Conservation (phyloP, 2,329 filamentous ascomycete species). For the Talaromyces verruculosus region DNA sequence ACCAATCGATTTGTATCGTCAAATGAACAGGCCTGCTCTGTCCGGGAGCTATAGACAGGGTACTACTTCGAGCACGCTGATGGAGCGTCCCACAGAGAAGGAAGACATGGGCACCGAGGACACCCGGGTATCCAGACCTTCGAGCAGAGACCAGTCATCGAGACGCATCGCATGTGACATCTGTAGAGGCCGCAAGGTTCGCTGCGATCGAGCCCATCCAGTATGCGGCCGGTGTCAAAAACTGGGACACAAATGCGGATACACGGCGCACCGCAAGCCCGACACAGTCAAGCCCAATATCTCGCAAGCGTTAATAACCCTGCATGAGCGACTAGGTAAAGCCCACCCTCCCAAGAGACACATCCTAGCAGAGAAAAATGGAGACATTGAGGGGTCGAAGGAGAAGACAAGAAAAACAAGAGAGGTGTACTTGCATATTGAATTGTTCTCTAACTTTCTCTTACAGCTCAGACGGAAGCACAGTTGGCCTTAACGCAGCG, state of each 20-base stretch:
- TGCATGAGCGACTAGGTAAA: conserved; percentile 11
- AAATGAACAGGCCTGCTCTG: background rate
- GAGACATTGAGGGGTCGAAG: background rate
- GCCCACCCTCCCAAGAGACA: background rate
- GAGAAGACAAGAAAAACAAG: background rate
- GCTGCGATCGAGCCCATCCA: conserved; percentile 10
- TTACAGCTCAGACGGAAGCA: conserved; percentile 8
- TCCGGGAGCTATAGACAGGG: background rate
- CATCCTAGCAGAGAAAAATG: background rate
- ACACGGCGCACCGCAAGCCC: conserved; percentile 3
- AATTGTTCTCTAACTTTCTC: background rate
- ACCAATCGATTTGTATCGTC: background rate
- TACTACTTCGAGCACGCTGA: background rate
- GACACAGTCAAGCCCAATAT: conserved; percentile 7
- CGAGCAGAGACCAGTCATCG: conserved; percentile 3
- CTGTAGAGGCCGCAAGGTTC: conserved; percentile 9
- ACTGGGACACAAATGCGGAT: conserved; percentile 2
- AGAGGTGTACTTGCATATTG: background rate
- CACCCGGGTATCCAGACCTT: background rate
- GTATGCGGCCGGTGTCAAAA: conserved; percentile 4
- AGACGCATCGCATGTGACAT: conserved; percentile 11
- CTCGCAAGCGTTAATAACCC: conserved; percentile 4
- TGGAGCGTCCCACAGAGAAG: conserved; percentile 2
- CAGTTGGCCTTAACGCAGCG: conserved; percentile 5
- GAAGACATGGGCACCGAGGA: conserved; percentile 10